Evolutionary conservation across 78 protist species (phyloP).

Genomic region (Dictyostelium firmibasis): DNA sequence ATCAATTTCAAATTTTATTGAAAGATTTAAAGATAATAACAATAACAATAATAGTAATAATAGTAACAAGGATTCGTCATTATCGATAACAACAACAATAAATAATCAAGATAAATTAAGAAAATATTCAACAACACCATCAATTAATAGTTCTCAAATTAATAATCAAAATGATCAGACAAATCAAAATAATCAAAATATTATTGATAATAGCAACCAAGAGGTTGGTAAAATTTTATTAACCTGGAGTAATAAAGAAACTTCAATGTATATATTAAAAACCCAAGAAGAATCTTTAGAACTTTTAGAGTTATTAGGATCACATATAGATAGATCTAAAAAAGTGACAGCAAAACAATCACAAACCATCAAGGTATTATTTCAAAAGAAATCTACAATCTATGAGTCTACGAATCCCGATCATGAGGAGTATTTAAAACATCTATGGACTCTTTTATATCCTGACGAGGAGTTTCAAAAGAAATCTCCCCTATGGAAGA

Average conservation of each 20-base stretch:
- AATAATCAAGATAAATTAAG: neutral
- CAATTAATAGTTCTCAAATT: neutral
- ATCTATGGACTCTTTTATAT: conserved; percentile 22
- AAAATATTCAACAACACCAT: neutral
- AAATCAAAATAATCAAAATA: neutral
- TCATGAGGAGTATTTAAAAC: conserved; percentile 17
- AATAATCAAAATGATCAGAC: neutral
- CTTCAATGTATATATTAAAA: conserved; percentile 54
- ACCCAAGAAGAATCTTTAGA: conserved; percentile 49
- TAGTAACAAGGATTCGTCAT: neutral
- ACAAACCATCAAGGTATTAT: conserved; percentile 32
- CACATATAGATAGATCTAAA: conserved; percentile 70
- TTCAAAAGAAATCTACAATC: conserved; percentile 4
- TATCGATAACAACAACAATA: neutral
- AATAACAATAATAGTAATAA: neutral
- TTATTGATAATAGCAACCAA: neutral
- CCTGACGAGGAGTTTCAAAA: conserved; percentile 16
- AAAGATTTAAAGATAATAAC: conserved; percentile 43
- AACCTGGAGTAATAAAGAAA: conserved; percentile 69
- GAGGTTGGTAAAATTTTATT: conserved; percentile 26
- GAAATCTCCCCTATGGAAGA: conserved; percentile 38
- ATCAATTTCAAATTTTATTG: conserved; percentile 36
- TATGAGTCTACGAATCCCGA: conserved; percentile 27
- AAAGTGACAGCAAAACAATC: conserved; percentile 63
- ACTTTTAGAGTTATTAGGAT: conserved; percentile 53